A percentile compares a stretch with the other conserved stretches of the same genome.
Conservation (phyloP, 352 stramenopile genomes). For the Globisporangium cylindrosporum region DNA sequence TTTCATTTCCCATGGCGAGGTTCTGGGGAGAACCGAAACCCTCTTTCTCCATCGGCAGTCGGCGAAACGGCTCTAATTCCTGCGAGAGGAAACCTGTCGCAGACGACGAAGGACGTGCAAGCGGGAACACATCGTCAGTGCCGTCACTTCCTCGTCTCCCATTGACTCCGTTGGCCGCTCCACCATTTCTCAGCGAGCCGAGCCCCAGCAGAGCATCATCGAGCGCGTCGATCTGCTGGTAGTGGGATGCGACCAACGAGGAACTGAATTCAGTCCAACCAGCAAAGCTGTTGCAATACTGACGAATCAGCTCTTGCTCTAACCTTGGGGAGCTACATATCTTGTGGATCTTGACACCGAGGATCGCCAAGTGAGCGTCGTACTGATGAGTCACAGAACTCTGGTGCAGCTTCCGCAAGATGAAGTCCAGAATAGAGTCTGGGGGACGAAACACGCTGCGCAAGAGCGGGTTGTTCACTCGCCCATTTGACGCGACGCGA, state of each 20-base stretch:
- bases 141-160: slow-evolving; percentile 35
- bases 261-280: slow-evolving; percentile 68
- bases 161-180: slow-evolving; percentile 12
- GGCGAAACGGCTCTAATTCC: slow-evolving; percentile 63
- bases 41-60: slow-evolving; percentile 69
- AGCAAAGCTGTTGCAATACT: slow-evolving; percentile 61
- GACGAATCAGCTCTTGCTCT: slow-evolving; percentile 72
- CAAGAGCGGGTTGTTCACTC: slow-evolving; percentile 75
- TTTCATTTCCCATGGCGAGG: slow-evolving; percentile 47
- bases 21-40: slow-evolving; percentile 66
- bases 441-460: slow-evolving; percentile 68
- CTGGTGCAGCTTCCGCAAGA: slow-evolving; percentile 58
- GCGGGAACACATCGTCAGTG: slow-evolving; percentile 48
- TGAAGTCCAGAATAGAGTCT: slow-evolving; percentile 65
- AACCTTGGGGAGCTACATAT: slow-evolving; percentile 71
- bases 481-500: slow-evolving; percentile 49
- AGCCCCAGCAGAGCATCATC: slow-evolving; percentile 38
- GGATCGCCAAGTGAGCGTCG: slow-evolving; percentile 67
- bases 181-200: slow-evolving; percentile 19
- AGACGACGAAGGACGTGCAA: slow-evolving; percentile 54
- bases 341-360: slow-evolving; percentile 79
- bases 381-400: slow-evolving; percentile 53
- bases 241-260: slow-evolving; percentile 67
- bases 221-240: slow-evolving; percentile 74
- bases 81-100: slow-evolving; percentile 62